phyloP scores from a whole-genome alignment of 805 yeast genomes.

The Wickerhamiella domercqiae region DNA sequence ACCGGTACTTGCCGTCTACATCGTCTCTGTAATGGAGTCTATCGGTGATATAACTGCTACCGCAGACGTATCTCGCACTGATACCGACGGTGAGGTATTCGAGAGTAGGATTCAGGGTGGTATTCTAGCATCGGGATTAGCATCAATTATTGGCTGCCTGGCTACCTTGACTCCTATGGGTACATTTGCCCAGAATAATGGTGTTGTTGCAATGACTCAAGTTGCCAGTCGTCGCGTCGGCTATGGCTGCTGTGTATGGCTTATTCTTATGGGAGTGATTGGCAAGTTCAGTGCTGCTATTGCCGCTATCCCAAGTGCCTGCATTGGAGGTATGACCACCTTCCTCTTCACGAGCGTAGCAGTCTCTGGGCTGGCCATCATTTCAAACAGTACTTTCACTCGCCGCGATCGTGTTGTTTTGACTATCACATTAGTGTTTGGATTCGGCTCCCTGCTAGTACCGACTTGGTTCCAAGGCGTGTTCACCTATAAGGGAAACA shows the following conservation, averaged over 20 bases:
- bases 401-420: slow-evolving; percentile 61
- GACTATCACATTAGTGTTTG: slow-evolving; percentile 49
- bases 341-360: slow-evolving; percentile 64
- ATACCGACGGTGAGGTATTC: slow-evolving; percentile 65
- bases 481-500: slow-evolving; percentile 52
- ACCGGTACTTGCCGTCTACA: slow-evolving; percentile 70
- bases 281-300: slow-evolving; percentile 83
- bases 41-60: slow-evolving; percentile 93
- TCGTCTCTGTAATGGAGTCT: slow-evolving; percentile 80
- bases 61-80: slow-evolving; percentile 74
- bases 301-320: slow-evolving; percentile 63
- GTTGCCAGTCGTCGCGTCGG: slow-evolving; percentile 80
- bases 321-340: slow-evolving; percentile 79
- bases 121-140: slow-evolving; percentile 73
- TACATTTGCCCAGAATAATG: slow-evolving; percentile 89
- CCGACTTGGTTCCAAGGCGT: slow-evolving; percentile 49
- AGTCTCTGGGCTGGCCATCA: slow-evolving; percentile 56
- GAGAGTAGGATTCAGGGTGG: slow-evolving; percentile 90
- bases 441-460: slow-evolving; percentile 51
- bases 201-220: slow-evolving; percentile 82
- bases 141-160: slow-evolving; percentile 61
- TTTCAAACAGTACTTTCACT: slow-evolving; percentile 37
- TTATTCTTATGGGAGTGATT: slow-evolving; percentile 74
- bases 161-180: slow-evolving; percentile 82
- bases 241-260: slow-evolving; percentile 64